Conservation (phyloP, 805 yeast genomes). For the Yarrowia divulgata region DNA sequence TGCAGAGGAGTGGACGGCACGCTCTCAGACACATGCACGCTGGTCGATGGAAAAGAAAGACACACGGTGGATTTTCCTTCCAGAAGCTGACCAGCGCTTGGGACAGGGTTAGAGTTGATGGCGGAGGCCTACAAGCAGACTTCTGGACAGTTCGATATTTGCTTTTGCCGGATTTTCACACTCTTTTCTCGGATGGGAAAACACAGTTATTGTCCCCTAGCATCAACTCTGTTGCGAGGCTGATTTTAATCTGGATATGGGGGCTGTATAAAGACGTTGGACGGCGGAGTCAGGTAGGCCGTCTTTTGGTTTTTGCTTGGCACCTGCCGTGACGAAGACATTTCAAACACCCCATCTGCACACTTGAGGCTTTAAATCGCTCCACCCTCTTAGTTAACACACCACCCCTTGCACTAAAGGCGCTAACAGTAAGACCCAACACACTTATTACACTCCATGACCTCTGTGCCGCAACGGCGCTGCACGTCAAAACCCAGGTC, state of each 20-base stretch:
- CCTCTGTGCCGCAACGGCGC: slow-evolving; percentile 19
- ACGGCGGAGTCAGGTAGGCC: not conserved
- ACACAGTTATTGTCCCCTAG: not conserved
- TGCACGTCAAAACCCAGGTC: slow-evolving; percentile 20
- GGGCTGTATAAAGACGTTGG: slow-evolving; percentile 9
- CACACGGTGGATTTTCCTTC: not conserved
- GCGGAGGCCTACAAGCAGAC: not conserved
- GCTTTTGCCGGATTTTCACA: slow-evolving; percentile 27
- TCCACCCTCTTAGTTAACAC: not conserved
- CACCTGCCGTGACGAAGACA: too few relatives aligned
- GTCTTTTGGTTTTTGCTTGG: not conserved
- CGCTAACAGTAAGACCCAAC: not conserved
- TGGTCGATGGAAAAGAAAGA: not conserved
- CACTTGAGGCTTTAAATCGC: not conserved
- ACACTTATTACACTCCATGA: not conserved
- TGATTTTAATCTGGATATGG: not conserved
- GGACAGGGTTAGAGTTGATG: not conserved
- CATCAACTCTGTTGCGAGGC: slow-evolving; percentile 7
- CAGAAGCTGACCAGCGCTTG: not conserved
- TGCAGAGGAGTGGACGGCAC: not conserved
- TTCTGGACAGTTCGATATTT: not conserved
- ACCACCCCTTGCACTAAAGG: too few relatives aligned
- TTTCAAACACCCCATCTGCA: not conserved
- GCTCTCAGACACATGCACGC: not conserved
- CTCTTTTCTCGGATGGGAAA: slow-evolving; percentile 13